Evolutionary conservation across 495 filamentous ascomycete species (phyloP).

Genomic region (Evernia prunastri): DNA sequence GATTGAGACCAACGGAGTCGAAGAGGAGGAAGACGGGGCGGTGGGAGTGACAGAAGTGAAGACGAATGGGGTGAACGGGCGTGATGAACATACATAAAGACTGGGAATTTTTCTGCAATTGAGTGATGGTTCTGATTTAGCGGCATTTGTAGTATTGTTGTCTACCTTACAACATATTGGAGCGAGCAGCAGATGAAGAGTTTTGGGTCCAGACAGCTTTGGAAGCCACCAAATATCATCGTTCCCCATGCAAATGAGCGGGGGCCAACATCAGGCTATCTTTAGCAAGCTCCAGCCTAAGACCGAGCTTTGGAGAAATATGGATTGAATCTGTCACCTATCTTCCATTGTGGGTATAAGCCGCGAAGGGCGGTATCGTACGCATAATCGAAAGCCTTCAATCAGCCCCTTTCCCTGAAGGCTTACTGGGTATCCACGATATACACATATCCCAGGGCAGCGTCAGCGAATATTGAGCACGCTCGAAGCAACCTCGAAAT

Average conservation of each 20-base stretch:
- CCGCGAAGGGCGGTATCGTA: background rate
- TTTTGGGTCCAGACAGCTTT: too few relatives aligned
- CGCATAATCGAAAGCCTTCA: background rate
- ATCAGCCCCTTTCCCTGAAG: background rate
- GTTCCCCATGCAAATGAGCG: too few relatives aligned
- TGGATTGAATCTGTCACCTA: too few relatives aligned
- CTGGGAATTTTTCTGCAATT: too few relatives aligned
- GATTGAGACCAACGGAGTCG: slow-evolving; percentile 15
- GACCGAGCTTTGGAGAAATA: too few relatives aligned
- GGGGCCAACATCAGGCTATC: too few relatives aligned
- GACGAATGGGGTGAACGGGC: slow-evolving; percentile 19
- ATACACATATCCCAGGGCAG: background rate
- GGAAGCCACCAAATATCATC: too few relatives aligned
- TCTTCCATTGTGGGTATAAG: background rate
- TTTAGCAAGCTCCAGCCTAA: too few relatives aligned
- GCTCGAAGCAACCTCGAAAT: background rate
- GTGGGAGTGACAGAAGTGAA: slow-evolving; percentile 24
- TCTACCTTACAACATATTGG: too few relatives aligned
- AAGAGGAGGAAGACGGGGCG: slow-evolving; percentile 21
- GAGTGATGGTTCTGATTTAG: slow-evolving; percentile 10
- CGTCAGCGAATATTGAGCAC: background rate
- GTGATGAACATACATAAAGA: slow-evolving; percentile 11
- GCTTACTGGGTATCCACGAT: background rate
- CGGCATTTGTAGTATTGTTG: slow-evolving; percentile 12
- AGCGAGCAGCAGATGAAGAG: too few relatives aligned